Evolutionary conservation across 73 alveolate genomes (phyloP).

Genomic region (Stentor coeruleus): DNA sequence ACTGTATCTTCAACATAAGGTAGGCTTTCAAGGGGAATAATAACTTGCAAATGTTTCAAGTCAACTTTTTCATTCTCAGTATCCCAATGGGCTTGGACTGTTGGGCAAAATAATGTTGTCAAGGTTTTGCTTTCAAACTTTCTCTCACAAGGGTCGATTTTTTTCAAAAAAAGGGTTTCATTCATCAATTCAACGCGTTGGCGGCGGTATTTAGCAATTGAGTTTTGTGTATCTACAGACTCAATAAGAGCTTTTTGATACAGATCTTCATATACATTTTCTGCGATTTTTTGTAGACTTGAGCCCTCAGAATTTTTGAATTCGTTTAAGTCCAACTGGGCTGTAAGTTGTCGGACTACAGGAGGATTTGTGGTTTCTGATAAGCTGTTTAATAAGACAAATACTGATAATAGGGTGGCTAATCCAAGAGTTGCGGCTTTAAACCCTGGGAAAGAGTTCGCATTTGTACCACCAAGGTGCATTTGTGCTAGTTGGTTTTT

Average conservation of each 20-base stretch:
- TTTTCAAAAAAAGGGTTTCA: neutral
- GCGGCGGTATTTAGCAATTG: neutral
- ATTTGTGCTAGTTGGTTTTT: constrained; percentile 21
- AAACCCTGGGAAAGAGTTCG: neutral
- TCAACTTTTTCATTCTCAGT: neutral
- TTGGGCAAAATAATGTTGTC: constrained; percentile 12
- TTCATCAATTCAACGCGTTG: neutral
- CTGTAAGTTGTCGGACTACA: neutral
- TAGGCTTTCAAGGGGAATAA: constrained; percentile 14
- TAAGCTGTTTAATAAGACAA: neutral
- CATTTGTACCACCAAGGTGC: neutral
- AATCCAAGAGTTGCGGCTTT: constrained; percentile 13
- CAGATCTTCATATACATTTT: neutral
- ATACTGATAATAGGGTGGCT: constrained; percentile 15
- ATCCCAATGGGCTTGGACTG: constrained; percentile 22
- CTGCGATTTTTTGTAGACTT: neutral
- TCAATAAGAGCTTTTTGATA: neutral
- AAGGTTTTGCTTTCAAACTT: neutral
- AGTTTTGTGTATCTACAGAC: neutral
- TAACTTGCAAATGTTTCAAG: neutral
- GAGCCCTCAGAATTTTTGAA: neutral
- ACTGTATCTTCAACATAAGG: neutral
- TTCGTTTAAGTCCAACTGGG: neutral
- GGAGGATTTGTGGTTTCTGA: neutral
- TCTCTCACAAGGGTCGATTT: neutral